Evolutionary conservation across 345 rosid genomes (phyloP), one percentile per base, ranked within the genome.

Genomic region (Gossypium turneri): DNA sequence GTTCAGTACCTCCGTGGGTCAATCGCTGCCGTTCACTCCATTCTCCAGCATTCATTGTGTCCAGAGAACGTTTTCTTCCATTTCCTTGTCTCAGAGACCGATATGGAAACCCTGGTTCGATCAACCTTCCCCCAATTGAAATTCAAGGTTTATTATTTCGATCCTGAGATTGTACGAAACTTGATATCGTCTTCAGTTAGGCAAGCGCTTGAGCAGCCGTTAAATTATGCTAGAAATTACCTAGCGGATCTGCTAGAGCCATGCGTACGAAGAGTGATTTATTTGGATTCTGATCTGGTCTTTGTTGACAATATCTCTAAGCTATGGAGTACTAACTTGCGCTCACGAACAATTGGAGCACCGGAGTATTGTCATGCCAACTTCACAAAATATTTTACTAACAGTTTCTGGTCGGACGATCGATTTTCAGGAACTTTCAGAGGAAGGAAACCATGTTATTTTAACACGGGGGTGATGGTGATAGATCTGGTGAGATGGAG

Each of bases 291-390:
- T 16, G 98, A 94, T 87, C 85, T 94, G 2, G 85, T 94, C 27
- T 92, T 94, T 59, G 92, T 94, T 53, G 98, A 92, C 70, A 97
- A 94, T 50, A 86, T 94, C 64, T 74, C 88, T 12, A 90, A 92
- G 84, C 84, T 94, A 0, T 94, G 98, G 98, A 73, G 61, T 17
- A 92, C 97, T 19, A 76, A 70, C 34, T 20, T 94, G 60, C 89
- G 94, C 9, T 70, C 89, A 16, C 83, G 87, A 75, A 90, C 97
- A 61, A 94, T 94, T 76, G 98, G 98, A 19, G 98, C 98, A 3
- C 97, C 98, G 1, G 98, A 94, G 56, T 94, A 94, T 75, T 92
- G 98, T 78, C 98, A 92, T 84, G 97, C 98, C 2, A 92, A 94
- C 84, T 94, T 94, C 85, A 82, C 90, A 0, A 94, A 92, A 72